Base-by-base conservation (phyloP, 2,329 filamentous ascomycete genomes). In the Ceratocystiopsis minuta region DNA sequence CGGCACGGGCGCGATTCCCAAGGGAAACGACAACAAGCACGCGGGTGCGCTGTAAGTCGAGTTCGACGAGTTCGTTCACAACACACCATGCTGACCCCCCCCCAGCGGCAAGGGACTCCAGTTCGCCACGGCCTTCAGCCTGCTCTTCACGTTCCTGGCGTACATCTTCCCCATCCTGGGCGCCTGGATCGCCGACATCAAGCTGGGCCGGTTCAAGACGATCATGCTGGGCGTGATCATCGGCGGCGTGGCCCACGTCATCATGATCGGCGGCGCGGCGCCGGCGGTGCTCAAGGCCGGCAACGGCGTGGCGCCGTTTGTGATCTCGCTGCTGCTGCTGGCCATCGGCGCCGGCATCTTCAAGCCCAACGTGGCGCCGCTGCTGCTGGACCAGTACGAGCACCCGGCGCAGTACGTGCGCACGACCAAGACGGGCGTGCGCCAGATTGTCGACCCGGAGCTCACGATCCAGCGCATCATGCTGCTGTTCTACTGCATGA, bases 321-420 rank as follows among this genome's bases (percentile, higher is more conserved):
- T 78, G 2, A 59, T 75, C 28, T 72, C 74, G 18, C 65, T 81
- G 49, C 57, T 81, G 37, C 64, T 82, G 44, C 75, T 82, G 54
- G 75, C 75, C 2, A 51, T 81, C 6, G 78, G 78, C 37, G 78
- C 76, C 2, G 78, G 78, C 44, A 72, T 75, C 44, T 81, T 83
- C 66, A 84, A 83, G 60, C 68, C 74, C 16, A 83, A 64, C 42
- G 57, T 67, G 1, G 55, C 61, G 5, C 64, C 64, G 1, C 57
- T 55, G 0, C 49, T 68, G 1, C 51, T 65, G 31, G 64, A 67
- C 40, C 65, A 67, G 43, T 62, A 64, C 46, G 47, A 51, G 42
- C 51, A 64, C 44, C 58, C 60, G 45, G 57, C 55, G 28, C 52
- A 59, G 5, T 63, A 63, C 42, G 57, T 60, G 16, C 62, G 60